Base-by-base conservation (phyloP, 148 eudicot genomes). In the Gaultheria prostrata region DNA sequence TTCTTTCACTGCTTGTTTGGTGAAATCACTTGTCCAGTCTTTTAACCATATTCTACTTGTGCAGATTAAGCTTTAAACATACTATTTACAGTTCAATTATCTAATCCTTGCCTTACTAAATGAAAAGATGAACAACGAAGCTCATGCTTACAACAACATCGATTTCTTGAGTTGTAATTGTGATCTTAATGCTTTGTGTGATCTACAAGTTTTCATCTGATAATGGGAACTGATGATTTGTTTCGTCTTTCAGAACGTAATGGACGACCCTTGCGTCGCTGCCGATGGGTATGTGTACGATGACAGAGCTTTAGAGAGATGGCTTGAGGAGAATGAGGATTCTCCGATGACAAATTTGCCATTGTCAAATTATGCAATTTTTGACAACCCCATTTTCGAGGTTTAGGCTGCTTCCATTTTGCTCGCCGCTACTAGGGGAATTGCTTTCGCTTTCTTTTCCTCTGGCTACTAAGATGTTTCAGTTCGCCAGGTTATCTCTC, bases 271-370 rank as follows among this genome's bases (percentile, higher is more conserved):
- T 45, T 91, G 92, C 77, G 98, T 95, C 83, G 97, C 98, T 79
- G 89, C 96, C 39, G 98, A 95, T 79, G 98, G 98, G 39, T 94
- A 93, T 87, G 91, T 98, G 0, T 95, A 95, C 43, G 98, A 95
- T 74, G 90, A 97, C 4, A 90, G 79, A 82, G 98, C 98, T 12
- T 92, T 95, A 57, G 93, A 93, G 86, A 72, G 56, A 83, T 93
- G 98, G 98, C 87, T 95, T 30, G 86, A 85, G 84, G 92, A 86
- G 76, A 92, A 88, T 43, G 94, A 92, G 73, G 87, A 85, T 9
- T 95, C 98, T 2, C 98, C 98, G 2, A 90, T 93, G 82, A 95
- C 97, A 18, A 88, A 91, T 82, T 87, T 93, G 65, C 92, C 91
- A 0, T 79, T 94, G 75, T 83, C 92, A 8, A 88, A 88, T 86